Evolutionary conservation across 495 filamentous ascomycete genomes (phyloP), one percentile per base, ranked within the genome.

Genomic region (Tuber calosporum): DNA sequence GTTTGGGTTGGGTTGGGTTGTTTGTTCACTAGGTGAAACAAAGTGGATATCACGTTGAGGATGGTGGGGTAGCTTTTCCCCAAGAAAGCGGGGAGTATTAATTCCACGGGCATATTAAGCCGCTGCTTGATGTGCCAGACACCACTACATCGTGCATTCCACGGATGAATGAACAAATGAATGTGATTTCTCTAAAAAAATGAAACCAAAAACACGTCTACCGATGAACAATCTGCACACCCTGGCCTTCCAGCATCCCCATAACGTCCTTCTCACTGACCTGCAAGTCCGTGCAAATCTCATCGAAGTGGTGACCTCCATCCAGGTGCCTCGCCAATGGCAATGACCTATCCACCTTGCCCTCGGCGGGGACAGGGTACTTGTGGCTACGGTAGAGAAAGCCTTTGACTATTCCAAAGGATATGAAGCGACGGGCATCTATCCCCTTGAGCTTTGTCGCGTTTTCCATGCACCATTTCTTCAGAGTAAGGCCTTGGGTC

Each of bases 361-460:
- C 74, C 37, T 72, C 69, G 4, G 40, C 70, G 34, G 66, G 72
- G 34, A 69, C 73, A 38, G 88, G 88, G 80, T 96, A 95, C 81
- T 93, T 93, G 84, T 98, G 94, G 42, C 97, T 90, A 26, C 95
- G 88, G 82, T 97, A 97, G n/a, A 99, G 79, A 75, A 96, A 90
- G 5, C 94, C 93, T 82, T 98, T 97, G 79, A 97, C 95, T 22
- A 98, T 87, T 67, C 96, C 95, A 82, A 97, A 98, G 43, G 94
- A 94, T 73, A 99, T 91, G 73, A 99, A 90, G 39, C 96, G 89
- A 1, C 95, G 87, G 67, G 97, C 88, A 83, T 99, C 95, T 74
- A 99, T 87, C 77, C 89, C 86, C 19, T 85, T 83, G 7, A 97
- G 85, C 37, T 81, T 79, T 38, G 87, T 86, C 72, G 85, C 86